These are phyloP conservation scores for Russula dissimulans DNA, from an alignment of 768 basidiomycete genomes.

Conservation along the genomic window DNA sequence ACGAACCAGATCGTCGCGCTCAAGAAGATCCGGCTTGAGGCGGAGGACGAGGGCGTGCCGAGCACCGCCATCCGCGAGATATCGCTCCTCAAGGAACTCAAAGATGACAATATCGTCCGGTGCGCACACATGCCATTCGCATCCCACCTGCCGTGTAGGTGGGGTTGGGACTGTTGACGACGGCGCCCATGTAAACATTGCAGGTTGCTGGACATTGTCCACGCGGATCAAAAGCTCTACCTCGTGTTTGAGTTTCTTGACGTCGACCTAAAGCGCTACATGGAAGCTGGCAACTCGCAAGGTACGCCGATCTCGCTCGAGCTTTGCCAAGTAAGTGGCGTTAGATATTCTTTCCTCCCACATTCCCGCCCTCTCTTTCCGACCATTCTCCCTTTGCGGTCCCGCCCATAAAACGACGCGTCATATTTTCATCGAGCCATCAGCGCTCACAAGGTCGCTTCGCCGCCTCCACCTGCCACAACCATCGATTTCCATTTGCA, in stretches of 20 bases:
- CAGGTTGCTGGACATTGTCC: slow-evolving; percentile 92
- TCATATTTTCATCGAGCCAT: slow-evolving; percentile 23
- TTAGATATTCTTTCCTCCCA: too few species aligned
- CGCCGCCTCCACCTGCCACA: background rate
- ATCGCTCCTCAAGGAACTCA: slow-evolving; percentile 91
- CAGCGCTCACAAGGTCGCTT: slow-evolving; percentile 13
- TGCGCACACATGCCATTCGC: slow-evolving; percentile 28
- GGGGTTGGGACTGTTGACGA: background rate
- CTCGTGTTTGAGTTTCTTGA: slow-evolving; percentile 98
- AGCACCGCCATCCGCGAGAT: slow-evolving; percentile 98
- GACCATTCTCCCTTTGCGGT: background rate
- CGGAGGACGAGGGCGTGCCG: slow-evolving; percentile 98
- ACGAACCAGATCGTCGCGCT: slow-evolving; percentile 84
- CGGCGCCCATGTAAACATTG: background rate
- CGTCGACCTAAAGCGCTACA: slow-evolving; percentile 93
- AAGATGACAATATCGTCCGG: slow-evolving; percentile 94
- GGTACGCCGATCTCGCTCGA: slow-evolving; percentile 63
- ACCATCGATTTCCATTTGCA: slow-evolving; percentile 9
- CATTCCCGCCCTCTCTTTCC: background rate
- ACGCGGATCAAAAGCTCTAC: slow-evolving; percentile 94
- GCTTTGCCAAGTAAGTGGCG: slow-evolving; percentile 65
- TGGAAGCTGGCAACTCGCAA: slow-evolving; percentile 74
- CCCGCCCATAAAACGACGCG: slow-evolving; percentile 21
- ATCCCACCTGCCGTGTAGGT: background rate
- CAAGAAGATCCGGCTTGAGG: slow-evolving; percentile 98